Evolutionary conservation across 495 filamentous ascomycete genomes (phyloP).

Genomic region (Neurospora terricola): DNA sequence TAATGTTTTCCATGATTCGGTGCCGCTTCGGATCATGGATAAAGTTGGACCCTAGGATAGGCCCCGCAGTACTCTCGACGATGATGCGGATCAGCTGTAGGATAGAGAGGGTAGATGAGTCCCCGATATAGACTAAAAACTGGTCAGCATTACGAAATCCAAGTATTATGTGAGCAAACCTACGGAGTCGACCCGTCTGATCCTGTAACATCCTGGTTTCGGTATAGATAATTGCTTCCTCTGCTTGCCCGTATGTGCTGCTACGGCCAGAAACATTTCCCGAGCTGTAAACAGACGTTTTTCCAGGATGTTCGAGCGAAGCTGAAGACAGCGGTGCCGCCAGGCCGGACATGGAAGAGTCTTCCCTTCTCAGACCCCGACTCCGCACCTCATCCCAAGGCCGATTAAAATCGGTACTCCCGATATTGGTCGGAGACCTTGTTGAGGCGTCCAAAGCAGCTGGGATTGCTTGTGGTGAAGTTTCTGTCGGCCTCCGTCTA

Average conservation of each 20-base stretch:
- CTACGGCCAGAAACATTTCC: constrained; percentile 43
- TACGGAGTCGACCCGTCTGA: constrained; percentile 44
- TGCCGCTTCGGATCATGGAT: constrained; percentile 60
- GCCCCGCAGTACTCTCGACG: constrained; percentile 54
- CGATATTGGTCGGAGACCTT: constrained; percentile 6
- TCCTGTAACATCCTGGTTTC: constrained; percentile 51
- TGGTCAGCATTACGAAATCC: neutral
- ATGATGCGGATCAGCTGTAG: constrained; percentile 64
- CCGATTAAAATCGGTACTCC: constrained; percentile 6
- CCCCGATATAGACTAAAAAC: constrained; percentile 53
- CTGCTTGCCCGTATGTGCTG: constrained; percentile 38
- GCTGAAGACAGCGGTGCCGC: constrained; percentile 9
- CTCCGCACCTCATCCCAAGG: constrained; percentile 16
- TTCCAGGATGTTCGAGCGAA: constrained; percentile 10
- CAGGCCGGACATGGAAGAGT: constrained; percentile 13
- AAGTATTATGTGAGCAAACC: constrained; percentile 16
- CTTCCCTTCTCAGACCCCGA: constrained; percentile 5
- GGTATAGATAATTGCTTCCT: constrained; percentile 48
- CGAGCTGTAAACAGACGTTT: constrained; percentile 25
- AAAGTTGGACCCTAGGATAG: constrained; percentile 44
- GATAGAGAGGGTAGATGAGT: constrained; percentile 63
- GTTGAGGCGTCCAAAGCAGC: constrained; percentile 11
- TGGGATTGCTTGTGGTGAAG: constrained; percentile 18
- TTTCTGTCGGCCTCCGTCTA: constrained; percentile 36
- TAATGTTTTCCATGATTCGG: constrained; percentile 54